Evolutionary conservation across 768 basidiomycete species (phyloP).

Genomic region (Lactifluus subvellereus): DNA sequence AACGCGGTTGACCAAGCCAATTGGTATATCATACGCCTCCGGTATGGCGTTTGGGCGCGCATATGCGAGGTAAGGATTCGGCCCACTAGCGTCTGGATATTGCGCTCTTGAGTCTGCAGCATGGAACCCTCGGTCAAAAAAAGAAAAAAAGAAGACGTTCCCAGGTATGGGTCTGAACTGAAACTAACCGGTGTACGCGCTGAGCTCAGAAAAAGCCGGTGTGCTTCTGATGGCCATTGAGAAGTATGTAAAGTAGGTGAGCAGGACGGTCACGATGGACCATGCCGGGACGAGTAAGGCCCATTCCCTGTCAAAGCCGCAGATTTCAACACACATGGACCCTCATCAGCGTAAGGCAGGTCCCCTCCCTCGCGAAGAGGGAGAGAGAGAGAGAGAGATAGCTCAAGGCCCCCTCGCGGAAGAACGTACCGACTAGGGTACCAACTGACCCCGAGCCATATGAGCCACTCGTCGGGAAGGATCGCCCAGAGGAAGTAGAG

Average conservation of each 20-base stretch:
- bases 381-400: no score
- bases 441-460: slow-evolving; percentile 67
- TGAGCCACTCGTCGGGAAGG: slow-evolving; percentile 65
- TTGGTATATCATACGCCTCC: slow-evolving; percentile 76
- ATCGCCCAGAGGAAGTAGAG: slow-evolving; percentile 77
- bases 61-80: slow-evolving; percentile 45
- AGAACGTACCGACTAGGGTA: slow-evolving; percentile 73
- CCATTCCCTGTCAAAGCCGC: slow-evolving; percentile 60
- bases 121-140: not conserved
- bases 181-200: slow-evolving; percentile 58
- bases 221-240: slow-evolving; percentile 67
- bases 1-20: slow-evolving; percentile 73
- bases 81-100: slow-evolving; percentile 36
- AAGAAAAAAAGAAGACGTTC: not conserved
- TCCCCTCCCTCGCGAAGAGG: not conserved
- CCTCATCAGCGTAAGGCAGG: not conserved
- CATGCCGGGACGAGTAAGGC: slow-evolving; percentile 76
- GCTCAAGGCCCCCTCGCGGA: not conserved
- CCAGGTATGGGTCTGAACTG: slow-evolving; percentile 9
- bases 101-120: slow-evolving; percentile 52
- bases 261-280: slow-evolving; percentile 59
- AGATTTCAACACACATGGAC: not conserved
- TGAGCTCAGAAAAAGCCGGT: slow-evolving; percentile 61
- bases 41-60: slow-evolving; percentile 46
- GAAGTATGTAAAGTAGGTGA: slow-evolving; percentile 74